These are phyloP conservation scores for Sequoia sempervirens DNA, from an alignment of 75 land plant genomes.

Conservation along the genomic window DNA sequence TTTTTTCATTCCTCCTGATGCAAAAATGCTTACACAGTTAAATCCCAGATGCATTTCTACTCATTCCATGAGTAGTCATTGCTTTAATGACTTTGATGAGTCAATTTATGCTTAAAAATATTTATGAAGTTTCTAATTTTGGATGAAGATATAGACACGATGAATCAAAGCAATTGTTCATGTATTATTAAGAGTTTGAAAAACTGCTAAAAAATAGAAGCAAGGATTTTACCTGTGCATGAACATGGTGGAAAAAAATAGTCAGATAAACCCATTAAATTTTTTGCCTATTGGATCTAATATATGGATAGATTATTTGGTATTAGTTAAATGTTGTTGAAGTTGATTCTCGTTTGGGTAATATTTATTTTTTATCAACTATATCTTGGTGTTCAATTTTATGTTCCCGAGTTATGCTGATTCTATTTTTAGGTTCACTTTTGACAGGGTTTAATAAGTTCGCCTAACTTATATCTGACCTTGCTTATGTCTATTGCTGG, in stretches of 20 bases:
- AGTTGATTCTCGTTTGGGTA: neutral
- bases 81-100: neutral
- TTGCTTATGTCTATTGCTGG: neutral
- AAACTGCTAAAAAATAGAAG: neutral
- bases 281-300: neutral
- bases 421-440: neutral
- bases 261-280: neutral
- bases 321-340: neutral
- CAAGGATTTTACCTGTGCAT: neutral
- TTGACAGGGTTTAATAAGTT: neutral
- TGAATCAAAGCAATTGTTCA: neutral
- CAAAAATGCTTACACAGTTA: too few species aligned
- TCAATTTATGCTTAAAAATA: neutral
- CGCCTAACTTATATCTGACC: neutral
- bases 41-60: too few species aligned
- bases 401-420: neutral
- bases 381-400: neutral
- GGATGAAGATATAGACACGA: neutral
- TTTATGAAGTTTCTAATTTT: neutral
- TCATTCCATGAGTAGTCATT: neutral
- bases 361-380: neutral
- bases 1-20: neutral
- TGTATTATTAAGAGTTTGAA: neutral
- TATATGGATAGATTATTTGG: neutral
- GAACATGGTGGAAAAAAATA: neutral